These are phyloP conservation scores for Camelina laxa DNA, from an alignment of 345 rosid species.

Conservation along the genomic window DNA sequence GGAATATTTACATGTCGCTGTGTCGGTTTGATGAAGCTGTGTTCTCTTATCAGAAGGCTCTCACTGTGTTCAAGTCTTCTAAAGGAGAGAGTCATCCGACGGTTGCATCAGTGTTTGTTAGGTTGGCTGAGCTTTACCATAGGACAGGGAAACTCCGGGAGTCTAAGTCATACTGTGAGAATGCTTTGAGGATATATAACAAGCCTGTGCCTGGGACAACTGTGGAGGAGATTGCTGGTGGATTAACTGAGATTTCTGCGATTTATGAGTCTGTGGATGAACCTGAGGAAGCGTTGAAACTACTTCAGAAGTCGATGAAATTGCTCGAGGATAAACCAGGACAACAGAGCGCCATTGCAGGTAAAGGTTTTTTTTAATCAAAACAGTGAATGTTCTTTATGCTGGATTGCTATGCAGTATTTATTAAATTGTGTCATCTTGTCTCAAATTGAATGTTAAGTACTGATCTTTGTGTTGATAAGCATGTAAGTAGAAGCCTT, in stretches of 20 bases:
- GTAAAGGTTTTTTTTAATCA: conserved; percentile 7
- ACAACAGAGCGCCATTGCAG: conserved; percentile 91
- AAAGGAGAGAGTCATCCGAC: conserved; percentile 96
- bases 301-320: conserved; percentile 90
- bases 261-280: conserved; percentile 97
- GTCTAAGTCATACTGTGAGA: conserved; percentile 93
- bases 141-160: conserved; percentile 95
- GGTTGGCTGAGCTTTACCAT: conserved; percentile 94
- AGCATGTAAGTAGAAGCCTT: not conserved
- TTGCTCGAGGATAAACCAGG: conserved; percentile 97
- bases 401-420: conserved; percentile 3
- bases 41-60: conserved; percentile 98
- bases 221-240: conserved; percentile 87
- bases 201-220: conserved; percentile 98
- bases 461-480: not conserved
- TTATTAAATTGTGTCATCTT: not conserved
- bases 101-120: conserved; percentile 90
- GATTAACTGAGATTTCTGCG: conserved; percentile 90
- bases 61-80: conserved; percentile 92
- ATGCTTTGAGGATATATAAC: conserved; percentile 85
- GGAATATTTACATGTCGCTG: conserved; percentile 84
- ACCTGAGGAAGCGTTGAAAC: conserved; percentile 97
- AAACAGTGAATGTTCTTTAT: not conserved
- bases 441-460: not conserved
- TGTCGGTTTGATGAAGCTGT: conserved; percentile 96